Evolutionary conservation across 352 stramenopile genomes (phyloP).

Genomic region (Nannochloropsis limnetica): DNA sequence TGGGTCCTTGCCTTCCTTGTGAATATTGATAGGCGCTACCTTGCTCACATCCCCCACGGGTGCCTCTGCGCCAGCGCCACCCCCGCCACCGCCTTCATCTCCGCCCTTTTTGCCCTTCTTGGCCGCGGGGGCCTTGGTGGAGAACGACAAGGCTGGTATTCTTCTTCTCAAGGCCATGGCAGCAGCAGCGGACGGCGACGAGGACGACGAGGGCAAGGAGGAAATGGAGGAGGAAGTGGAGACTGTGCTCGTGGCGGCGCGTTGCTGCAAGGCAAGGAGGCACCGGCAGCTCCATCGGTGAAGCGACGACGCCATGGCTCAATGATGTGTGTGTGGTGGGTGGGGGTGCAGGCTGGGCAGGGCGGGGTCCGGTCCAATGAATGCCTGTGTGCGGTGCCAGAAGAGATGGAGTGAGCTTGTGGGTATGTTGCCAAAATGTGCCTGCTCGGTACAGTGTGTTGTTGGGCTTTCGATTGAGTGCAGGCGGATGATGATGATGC

Average conservation of each 20-base stretch:
- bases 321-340: neutral
- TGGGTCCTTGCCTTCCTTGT: slow-evolving; percentile 32
- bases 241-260: neutral
- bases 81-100: neutral
- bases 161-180: slow-evolving; percentile 29
- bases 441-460: neutral
- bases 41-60: slow-evolving; percentile 1
- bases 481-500: too few relatives aligned
- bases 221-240: neutral
- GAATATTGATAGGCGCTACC: slow-evolving; percentile 13
- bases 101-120: slow-evolving; percentile 31
- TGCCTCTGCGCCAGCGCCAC: neutral
- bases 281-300: neutral
- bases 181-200: neutral
- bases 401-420: neutral
- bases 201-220: neutral
- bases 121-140: neutral
- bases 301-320: neutral
- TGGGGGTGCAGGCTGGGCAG: neutral
- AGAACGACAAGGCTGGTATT: neutral
- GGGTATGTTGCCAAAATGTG: neutral
- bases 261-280: neutral
- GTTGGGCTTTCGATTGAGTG: neutral
- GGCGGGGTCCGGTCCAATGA: neutral
- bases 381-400: neutral